A percentile compares a stretch with the other conserved stretches of the same genome.
Evolutionary conservation across 768 basidiomycete genomes (phyloP).

Genomic region (Rhizopogon rudus): DNA sequence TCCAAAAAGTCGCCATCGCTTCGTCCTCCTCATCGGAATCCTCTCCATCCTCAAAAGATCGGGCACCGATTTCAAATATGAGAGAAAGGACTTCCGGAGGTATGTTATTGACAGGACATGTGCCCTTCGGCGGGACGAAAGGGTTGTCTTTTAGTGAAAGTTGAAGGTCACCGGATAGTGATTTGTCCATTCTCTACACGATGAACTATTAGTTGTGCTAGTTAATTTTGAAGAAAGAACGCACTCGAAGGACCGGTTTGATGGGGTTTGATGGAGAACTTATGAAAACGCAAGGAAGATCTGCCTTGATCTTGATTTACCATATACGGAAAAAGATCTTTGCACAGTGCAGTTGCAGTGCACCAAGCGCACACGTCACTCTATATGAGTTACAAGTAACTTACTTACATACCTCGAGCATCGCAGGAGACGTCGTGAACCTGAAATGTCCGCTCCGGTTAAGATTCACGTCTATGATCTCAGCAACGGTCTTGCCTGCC

Average conservation of each 20-base stretch:
- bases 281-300: not conserved
- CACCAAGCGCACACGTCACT: too few relatives aligned
- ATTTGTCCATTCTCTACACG: not conserved
- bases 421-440: not conserved
- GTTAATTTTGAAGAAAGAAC: not conserved
- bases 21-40: conserved; percentile 31
- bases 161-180: not conserved
- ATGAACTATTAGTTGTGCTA: not conserved
- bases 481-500: conserved; percentile 78
- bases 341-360: too few relatives aligned
- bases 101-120: conserved; percentile 43
- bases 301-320: not conserved
- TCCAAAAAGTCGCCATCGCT: not conserved
- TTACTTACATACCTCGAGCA: too few relatives aligned
- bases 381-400: too few relatives aligned
- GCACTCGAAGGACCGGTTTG: not conserved
- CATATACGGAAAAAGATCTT: not conserved
- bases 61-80: conserved; percentile 47
- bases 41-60: conserved; percentile 30
- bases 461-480: conserved; percentile 90
- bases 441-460: conserved; percentile 37
- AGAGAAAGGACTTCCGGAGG: conserved; percentile 54
- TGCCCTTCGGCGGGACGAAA: conserved; percentile 38
- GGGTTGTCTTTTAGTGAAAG: conserved; percentile 40
- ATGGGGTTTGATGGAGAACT: not conserved